Evolutionary conservation across 1,139 yeast species (phyloP).

Genomic region (Yamadazyma pseudoaaseri): DNA sequence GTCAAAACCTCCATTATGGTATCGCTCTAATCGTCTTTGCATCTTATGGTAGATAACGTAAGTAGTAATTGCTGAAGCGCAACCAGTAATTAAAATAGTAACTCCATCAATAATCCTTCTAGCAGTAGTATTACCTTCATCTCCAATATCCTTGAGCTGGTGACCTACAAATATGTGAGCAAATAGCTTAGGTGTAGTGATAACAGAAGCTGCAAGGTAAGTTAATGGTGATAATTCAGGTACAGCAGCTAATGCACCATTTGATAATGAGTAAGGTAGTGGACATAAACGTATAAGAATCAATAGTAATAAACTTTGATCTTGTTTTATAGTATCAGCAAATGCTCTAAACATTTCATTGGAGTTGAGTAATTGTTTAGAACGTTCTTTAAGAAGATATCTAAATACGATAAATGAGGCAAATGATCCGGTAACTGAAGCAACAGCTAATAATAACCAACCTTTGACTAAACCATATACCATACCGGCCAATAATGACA

Average conservation of each 20-base stretch:
- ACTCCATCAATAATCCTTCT: conserved; percentile 60
- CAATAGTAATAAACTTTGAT: conserved; percentile 60
- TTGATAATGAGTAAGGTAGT: conserved; percentile 85
- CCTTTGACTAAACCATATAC: conserved; percentile 80
- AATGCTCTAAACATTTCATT: conserved; percentile 75
- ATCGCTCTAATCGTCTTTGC: conserved; percentile 38
- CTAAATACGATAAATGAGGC: conserved; percentile 69
- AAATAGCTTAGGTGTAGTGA: conserved; percentile 79
- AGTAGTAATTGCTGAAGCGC: conserved; percentile 62
- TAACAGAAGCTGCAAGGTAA: conserved; percentile 67
- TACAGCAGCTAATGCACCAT: conserved; percentile 87
- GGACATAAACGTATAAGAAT: conserved; percentile 83
- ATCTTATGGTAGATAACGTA: conserved; percentile 68
- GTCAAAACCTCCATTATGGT: conserved; percentile 20
- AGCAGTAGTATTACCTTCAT: conserved; percentile 45
- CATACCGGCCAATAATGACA: conserved; percentile 73
- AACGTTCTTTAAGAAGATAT: conserved; percentile 55
- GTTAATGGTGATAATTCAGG: conserved; percentile 66
- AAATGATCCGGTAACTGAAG: conserved; percentile 73
- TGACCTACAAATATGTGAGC: conserved; percentile 81
- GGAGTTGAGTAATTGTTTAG: conserved; percentile 44
- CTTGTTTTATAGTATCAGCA: conserved; percentile 66
- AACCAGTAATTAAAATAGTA: conserved; percentile 58
- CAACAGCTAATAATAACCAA: conserved; percentile 71
- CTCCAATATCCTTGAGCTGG: conserved; percentile 70